Evolutionary conservation across 2,329 filamentous ascomycete species (phyloP).

Genomic region (Fusarium abutilonis): DNA sequence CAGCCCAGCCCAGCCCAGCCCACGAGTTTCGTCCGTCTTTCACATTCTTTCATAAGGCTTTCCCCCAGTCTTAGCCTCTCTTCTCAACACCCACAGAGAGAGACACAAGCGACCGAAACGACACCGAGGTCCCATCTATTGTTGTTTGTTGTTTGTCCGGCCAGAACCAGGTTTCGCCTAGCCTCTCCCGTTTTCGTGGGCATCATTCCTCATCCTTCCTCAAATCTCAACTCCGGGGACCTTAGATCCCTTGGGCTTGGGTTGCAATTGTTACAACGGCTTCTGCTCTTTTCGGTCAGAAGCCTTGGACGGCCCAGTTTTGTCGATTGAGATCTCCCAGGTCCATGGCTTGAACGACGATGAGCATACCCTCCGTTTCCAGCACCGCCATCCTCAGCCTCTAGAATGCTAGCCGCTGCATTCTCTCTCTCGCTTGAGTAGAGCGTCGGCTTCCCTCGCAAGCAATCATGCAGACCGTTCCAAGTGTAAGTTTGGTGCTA

Average conservation of each 20-base stretch:
- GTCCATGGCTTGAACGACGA: conserved; percentile 47
- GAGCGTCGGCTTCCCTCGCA: conserved; percentile 48
- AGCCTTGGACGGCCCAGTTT: conserved; percentile 17
- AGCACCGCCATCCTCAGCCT: conserved; percentile 45
- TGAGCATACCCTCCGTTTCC: conserved; percentile 44
- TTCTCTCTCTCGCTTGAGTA: conserved; percentile 52
- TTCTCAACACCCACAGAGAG: conserved; percentile 4
- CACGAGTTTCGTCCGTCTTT: conserved; percentile 26
- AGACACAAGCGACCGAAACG: conserved; percentile 23
- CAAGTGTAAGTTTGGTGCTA: conserved; percentile 56
- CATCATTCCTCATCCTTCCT: conserved; percentile 25
- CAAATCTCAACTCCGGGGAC: conserved; percentile 7
- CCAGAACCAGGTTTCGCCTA: conserved; percentile 37
- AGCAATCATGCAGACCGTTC: conserved; percentile 65
- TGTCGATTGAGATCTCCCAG: conserved; percentile 28
- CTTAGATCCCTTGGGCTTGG: conserved; percentile 28
- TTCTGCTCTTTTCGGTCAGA: conserved; percentile 15
- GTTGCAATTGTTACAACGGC: conserved; percentile 29
- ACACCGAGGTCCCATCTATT: conserved; percentile 27
- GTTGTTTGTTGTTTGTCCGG: conserved; percentile 20
- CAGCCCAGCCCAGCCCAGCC: conserved; percentile 13
- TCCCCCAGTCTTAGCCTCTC: not conserved
- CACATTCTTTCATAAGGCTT: conserved; percentile 1
- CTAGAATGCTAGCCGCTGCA: conserved; percentile 51
- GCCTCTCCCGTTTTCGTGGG: conserved; percentile 28